A percentile compares a stretch with the other conserved stretches of the same genome.
Conservation (phyloP, 306 rosid species). For the Acacia confusa region DNA sequence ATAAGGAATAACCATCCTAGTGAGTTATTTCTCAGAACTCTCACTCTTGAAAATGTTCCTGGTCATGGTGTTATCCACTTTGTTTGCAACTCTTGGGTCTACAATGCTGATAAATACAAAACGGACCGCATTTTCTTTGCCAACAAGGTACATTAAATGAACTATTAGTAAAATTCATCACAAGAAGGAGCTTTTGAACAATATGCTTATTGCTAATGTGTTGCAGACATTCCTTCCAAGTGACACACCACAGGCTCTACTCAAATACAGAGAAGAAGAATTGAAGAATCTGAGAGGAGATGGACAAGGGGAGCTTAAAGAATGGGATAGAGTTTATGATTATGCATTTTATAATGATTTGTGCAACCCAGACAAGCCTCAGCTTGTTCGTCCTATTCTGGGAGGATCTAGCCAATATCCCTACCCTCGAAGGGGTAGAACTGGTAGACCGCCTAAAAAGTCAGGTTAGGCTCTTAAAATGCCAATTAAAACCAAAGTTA, state of each 20-base stretch:
- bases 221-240: conserved; percentile 65
- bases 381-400: conserved; percentile 64
- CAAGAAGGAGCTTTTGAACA: background rate
- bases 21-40: conserved; percentile 61
- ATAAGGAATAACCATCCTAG: conserved; percentile 67
- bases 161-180: background rate
- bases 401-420: conserved; percentile 82
- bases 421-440: conserved; percentile 84
- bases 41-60: conserved; percentile 71
- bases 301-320: conserved; percentile 53
- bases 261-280: conserved; percentile 71
- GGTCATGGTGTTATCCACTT: conserved; percentile 65
- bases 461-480: conserved; percentile 45
- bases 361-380: conserved; percentile 52
- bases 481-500: background rate
- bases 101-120: conserved; percentile 54
- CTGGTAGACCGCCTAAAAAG: conserved; percentile 56
- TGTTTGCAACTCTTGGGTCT: conserved; percentile 89
- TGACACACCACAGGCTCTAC: conserved; percentile 65
- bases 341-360: conserved; percentile 77
- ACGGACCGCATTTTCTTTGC: conserved; percentile 72
- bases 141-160: conserved; percentile 57
- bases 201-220: background rate
- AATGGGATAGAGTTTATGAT: conserved; percentile 84
- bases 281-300: conserved; percentile 64